Base-by-base conservation (phyloP, 345 rosid species). In the Laguncularia racemosa region DNA sequence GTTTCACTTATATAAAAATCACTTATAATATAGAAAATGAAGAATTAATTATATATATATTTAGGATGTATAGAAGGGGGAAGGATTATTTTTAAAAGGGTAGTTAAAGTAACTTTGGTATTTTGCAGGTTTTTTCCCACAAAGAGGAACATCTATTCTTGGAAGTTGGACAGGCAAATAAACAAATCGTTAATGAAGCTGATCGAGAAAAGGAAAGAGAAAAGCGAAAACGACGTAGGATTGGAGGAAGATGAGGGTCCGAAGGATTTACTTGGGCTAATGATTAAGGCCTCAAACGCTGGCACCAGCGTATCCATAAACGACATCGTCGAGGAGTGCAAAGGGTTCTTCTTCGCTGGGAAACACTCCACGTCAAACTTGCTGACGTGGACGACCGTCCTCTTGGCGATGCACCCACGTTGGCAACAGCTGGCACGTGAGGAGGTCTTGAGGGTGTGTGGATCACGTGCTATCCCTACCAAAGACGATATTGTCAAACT, bases 271-370 rank as follows among this genome's bases (percentile, higher is more conserved):
- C 53, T 74, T 59, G 93, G 81, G 16, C 73, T 78, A 28, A 80
- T 81, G 86, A 89, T 79, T 63, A 74, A 67, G 68, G 85, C 83
- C 28, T 84, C 71, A 28, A 59, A 68, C 33, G 53, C 69, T 38
- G 7, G 40, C 40, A 33, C 54, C 62, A 56, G 12, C 50, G 26
- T 66, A 57, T 51, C 63, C 20, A 40, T 53, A 13, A 53, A 58
- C 48, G 70, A 40, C 72, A 72, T 57, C 46, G 80, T 92, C 48
- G 97, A 89, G 66, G 95, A 92, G 65, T 92, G 98, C 74, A 86
- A 89, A 65, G 83, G 84, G 58, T 92, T 92, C 65, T 89, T 92
- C 76, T 89, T 92, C 49, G 95, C 98, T 48, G 97, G 98, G 43
- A 86, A 92, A 64, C 95, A 81, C 66, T 86, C 98, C 71, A 84